Evolutionary conservation across 768 basidiomycete genomes (phyloP).

Genomic region (Tylopilus sp.): DNA sequence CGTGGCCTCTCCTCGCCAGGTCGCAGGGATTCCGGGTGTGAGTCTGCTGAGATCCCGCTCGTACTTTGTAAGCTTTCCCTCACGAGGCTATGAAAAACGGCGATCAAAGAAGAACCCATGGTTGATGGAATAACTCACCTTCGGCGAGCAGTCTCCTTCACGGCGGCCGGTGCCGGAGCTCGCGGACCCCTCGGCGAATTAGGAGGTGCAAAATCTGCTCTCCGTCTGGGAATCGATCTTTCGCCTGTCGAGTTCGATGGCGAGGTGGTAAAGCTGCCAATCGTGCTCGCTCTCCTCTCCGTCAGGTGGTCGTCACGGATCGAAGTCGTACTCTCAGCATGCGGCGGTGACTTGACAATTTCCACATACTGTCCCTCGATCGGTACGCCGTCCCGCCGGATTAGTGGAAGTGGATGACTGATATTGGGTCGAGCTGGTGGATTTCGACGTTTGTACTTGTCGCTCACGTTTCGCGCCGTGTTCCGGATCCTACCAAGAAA

Average conservation of each 20-base stretch:
- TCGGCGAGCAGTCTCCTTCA: constrained; percentile 22
- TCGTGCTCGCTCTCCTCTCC: constrained; percentile 36
- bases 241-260: constrained; percentile 64
- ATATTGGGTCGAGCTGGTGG: constrained; percentile 48
- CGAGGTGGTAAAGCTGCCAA: constrained; percentile 48
- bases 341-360: constrained; percentile 18
- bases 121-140: constrained; percentile 14
- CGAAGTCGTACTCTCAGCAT: constrained; percentile 30
- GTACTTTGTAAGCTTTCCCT: constrained; percentile 54
- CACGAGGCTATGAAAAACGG: constrained; percentile 37
- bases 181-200: constrained; percentile 40
- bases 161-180: constrained; percentile 16
- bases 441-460: constrained; percentile 45
- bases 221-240: constrained; percentile 61
- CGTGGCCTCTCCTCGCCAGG: constrained; percentile 45
- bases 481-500: constrained; percentile 62
- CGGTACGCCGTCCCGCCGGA: constrained; percentile 22
- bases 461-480: constrained; percentile 67
- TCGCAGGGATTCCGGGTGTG: constrained; percentile 32
- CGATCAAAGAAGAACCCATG: neutral
- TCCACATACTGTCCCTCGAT: constrained; percentile 35
- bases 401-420: constrained; percentile 52
- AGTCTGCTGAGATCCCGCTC: constrained; percentile 34
- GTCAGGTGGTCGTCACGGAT: constrained; percentile 38
- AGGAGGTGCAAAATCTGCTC: constrained; percentile 68